Base-by-base conservation (phyloP, 2,329 filamentous ascomycete species). In the Madurella fahalii region DNA sequence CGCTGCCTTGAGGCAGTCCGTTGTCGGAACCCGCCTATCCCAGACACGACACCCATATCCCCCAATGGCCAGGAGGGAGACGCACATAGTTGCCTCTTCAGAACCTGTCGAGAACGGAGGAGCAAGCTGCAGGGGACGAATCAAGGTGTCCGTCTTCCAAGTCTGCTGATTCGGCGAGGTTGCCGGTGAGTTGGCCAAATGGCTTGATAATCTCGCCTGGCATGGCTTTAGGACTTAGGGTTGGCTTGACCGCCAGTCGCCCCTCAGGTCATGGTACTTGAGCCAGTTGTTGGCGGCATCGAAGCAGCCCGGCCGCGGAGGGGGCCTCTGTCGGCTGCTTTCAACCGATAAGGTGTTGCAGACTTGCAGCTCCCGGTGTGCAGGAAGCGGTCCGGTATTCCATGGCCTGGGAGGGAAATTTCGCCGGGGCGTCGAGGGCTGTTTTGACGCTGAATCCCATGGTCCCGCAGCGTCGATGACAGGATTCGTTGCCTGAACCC, bases 401-500 rank as follows among this genome's bases (percentile, higher is more conserved):
- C 41, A 58, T 31, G 44, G 44, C 40, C 40, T 30, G 43, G 52
- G 20, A 16, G 46, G n/a, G 40, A n/a, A 50, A 42, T 32, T 17
- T 40, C 31, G 18, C 25, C 32, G 13, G 40, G 47, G 34, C 46
- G 40, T 43, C 42, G 48, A 48, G 32, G n/a, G 43, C 15, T 56
- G 40, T 47, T 47, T 48, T 49, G 15, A 31, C 40, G 20, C 50
- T 13, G 34, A 32, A 18, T 18, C 34, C 50, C 50, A 52, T 45
- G 52, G 16, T 45, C 53, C 49, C 56, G 53, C 42, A 34, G 40
- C 31, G 44, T 57, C 49, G 20, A 41, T 37, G 50, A 53, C 56
- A 39, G 52, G 52, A 56, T 51, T 58, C 41, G 54, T 50, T 57
- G 58, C 57, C 51, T 58, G 46, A 63, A 54, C 55, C 58, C 56